These are phyloP conservation scores for Ceratocystis harringtonii DNA, from an alignment of 2,329 filamentous ascomycete species.

Conservation along the genomic window DNA sequence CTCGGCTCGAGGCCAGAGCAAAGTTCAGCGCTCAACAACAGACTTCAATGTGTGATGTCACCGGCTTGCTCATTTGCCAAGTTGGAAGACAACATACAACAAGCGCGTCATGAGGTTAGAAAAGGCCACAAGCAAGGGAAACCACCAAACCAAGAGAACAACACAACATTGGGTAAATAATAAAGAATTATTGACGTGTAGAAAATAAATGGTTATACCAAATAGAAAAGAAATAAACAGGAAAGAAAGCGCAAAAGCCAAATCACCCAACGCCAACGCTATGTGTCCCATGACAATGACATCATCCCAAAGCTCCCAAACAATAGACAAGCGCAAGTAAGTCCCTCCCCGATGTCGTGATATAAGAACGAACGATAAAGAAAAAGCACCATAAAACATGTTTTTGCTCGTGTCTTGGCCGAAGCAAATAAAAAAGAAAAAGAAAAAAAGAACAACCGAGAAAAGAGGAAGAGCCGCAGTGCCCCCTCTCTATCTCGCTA, in stretches of 20 bases:
- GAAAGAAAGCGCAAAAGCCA: neutral
- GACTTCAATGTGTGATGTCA: slow-evolving; percentile 61
- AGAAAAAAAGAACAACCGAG: neutral
- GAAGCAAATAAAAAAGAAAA: neutral
- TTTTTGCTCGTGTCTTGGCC: too few species aligned
- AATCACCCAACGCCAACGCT: neutral
- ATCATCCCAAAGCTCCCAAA: neutral
- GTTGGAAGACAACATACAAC: too few species aligned
- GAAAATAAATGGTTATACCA: too few species aligned
- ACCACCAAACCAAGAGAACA: too few species aligned
- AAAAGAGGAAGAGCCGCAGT: too few species aligned
- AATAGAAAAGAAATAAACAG: too few species aligned
- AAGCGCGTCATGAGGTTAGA: too few species aligned
- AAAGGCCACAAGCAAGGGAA: too few species aligned
- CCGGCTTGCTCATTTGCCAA: too few species aligned
- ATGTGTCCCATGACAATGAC: neutral
- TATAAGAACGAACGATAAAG: neutral
- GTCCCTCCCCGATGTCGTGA: neutral
- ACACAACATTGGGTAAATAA: too few species aligned
- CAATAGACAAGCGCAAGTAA: neutral
- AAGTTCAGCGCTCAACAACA: slow-evolving; percentile 63
- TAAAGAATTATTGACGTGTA: too few species aligned
- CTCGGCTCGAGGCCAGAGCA: slow-evolving; percentile 69
- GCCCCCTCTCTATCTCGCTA: neutral
- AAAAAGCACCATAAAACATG: too few species aligned